These are phyloP conservation scores for Neonectria hederae DNA, from an alignment of 2,329 filamentous ascomycete species.

Conservation along the genomic window DNA sequence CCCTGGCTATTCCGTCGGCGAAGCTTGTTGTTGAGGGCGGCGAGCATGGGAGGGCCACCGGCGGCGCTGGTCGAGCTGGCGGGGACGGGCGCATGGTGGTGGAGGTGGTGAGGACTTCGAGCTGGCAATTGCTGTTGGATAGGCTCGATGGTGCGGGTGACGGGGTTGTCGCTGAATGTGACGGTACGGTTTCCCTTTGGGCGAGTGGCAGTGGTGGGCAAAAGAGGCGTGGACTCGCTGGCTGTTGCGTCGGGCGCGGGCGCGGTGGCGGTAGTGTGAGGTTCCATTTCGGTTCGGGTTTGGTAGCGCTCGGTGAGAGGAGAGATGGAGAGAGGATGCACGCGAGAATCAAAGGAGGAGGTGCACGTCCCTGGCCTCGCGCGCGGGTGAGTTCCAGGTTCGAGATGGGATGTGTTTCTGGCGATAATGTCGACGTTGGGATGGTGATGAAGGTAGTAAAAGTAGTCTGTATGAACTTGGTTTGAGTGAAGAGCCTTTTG, in stretches of 20 bases:
- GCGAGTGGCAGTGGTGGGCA: constrained; percentile 47
- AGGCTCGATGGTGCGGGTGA: constrained; percentile 68
- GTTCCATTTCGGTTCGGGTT: constrained; percentile 38
- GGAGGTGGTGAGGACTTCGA: constrained; percentile 43
- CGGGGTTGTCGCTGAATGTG: constrained; percentile 78
- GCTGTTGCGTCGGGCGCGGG: constrained; percentile 27
- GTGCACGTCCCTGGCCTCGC: constrained; percentile 19
- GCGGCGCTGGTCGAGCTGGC: constrained; percentile 44
- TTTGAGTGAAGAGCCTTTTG: too few species aligned
- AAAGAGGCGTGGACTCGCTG: constrained; percentile 50
- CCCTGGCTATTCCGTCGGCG: constrained; percentile 87
- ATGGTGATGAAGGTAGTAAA: constrained; percentile 26
- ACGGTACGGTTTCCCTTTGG: constrained; percentile 69
- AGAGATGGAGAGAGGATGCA: constrained; percentile 17
- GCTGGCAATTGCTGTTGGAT: constrained; percentile 44
- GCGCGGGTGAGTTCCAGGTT: neutral
- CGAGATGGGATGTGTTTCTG: neutral
- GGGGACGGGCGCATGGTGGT: constrained; percentile 27
- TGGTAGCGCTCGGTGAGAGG: constrained; percentile 3
- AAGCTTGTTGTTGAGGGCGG: constrained; percentile 86
- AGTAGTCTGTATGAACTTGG: too few species aligned
- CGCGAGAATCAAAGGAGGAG: constrained; percentile 3
- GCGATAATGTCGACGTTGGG: constrained; percentile 2
- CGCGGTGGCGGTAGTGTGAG: constrained; percentile 34
- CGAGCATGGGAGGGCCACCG: constrained; percentile 68